Evolutionary conservation across 2,329 filamentous ascomycete genomes (phyloP).

Genomic region (Zopfia rhizophila): DNA sequence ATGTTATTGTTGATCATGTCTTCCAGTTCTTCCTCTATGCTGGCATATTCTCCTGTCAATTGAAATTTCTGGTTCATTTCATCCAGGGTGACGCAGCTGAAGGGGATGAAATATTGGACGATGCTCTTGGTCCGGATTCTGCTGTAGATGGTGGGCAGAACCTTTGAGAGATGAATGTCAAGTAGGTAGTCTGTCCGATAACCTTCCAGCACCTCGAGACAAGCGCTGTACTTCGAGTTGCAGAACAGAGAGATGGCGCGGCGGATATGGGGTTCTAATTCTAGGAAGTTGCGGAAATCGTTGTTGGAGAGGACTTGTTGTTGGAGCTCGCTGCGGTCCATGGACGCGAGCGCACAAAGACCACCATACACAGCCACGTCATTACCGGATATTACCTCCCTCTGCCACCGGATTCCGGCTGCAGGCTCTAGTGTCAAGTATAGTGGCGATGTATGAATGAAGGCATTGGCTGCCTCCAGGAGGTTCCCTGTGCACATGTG

Average conservation of each 20-base stretch:
- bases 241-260: constrained; percentile 91
- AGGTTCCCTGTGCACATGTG: constrained; percentile 68
- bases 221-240: constrained; percentile 87
- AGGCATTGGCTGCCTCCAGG: constrained; percentile 74
- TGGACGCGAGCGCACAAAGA: constrained; percentile 87
- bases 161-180: constrained; percentile 83
- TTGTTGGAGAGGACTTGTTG: constrained; percentile 83
- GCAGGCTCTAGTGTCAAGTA: constrained; percentile 55
- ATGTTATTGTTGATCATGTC: constrained; percentile 77
- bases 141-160: constrained; percentile 76
- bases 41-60: constrained; percentile 56
- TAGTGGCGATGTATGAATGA: constrained; percentile 71
- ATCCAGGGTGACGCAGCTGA: constrained; percentile 83
- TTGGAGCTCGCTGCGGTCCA: constrained; percentile 82
- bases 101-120: constrained; percentile 90
- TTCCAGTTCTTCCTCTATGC: constrained; percentile 78
- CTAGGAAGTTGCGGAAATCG: constrained; percentile 85
- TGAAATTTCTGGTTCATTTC: constrained; percentile 83
- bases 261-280: constrained; percentile 92
- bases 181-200: constrained; percentile 89
- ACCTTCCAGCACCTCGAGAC: constrained; percentile 81
- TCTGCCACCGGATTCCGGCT: constrained; percentile 68
- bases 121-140: constrained; percentile 90
- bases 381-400: constrained; percentile 80
- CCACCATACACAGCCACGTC: constrained; percentile 94